Conservation (phyloP, 1,139 yeast genomes). For the Komagataea norvegica region DNA sequence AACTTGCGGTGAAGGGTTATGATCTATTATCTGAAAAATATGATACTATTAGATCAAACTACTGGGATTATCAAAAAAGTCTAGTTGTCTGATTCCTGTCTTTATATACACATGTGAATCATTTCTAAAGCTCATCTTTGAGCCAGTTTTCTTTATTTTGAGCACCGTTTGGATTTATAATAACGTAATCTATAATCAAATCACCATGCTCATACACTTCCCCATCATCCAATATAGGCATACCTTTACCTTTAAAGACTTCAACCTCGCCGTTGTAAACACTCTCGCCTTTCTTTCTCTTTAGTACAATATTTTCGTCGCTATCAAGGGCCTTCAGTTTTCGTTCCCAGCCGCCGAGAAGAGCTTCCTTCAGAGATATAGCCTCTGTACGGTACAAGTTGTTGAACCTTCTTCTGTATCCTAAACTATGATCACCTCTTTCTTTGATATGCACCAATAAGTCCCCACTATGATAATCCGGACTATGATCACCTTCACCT, state of each 20-base stretch:
- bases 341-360: constrained; percentile 76
- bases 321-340: constrained; percentile 60
- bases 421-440: constrained; percentile 55
- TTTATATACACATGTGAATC: neutral
- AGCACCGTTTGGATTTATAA: constrained; percentile 44
- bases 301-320: constrained; percentile 44
- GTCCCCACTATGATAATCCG: constrained; percentile 82
- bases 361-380: constrained; percentile 65
- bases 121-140: constrained; percentile 29
- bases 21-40: constrained; percentile 44
- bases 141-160: constrained; percentile 14
- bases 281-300: constrained; percentile 46
- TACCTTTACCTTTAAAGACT: constrained; percentile 66
- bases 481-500: constrained; percentile 82
- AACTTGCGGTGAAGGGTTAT: constrained; percentile 41
- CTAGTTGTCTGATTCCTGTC: constrained; percentile 2
- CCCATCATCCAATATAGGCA: constrained; percentile 58
- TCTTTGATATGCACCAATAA: constrained; percentile 56
- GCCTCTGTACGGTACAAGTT: constrained; percentile 80
- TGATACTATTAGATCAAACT: constrained; percentile 65
- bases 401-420: constrained; percentile 75
- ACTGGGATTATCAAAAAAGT: constrained; percentile 46
- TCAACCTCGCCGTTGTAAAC: constrained; percentile 71
- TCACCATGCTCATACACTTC: constrained; percentile 59
- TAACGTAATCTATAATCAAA: constrained; percentile 64